A percentile compares a stretch with the other conserved stretches of the same genome.
These are phyloP conservation scores for Marasmius fiardii DNA, from an alignment of 1,284 basidiomycete species.

Conservation along the genomic window DNA sequence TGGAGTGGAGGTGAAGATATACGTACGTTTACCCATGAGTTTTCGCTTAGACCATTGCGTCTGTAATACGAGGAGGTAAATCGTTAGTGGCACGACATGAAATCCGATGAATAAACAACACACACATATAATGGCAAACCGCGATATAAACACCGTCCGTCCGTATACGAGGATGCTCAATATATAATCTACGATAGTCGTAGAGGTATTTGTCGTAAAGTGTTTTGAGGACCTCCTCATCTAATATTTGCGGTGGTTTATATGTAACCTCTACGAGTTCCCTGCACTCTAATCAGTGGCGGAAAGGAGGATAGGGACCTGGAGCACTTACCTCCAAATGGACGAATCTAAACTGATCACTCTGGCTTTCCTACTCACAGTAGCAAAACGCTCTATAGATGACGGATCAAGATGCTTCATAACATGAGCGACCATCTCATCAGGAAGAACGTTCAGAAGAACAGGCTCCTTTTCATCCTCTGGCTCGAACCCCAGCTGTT, in stretches of 20 bases:
- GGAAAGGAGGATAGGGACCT: background rate
- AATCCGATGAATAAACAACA: constrained; percentile 20
- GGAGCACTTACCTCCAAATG: constrained; percentile 72
- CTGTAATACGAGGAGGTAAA: constrained; percentile 32
- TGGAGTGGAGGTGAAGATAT: background rate
- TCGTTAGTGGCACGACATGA: constrained; percentile 3
- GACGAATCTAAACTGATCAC: constrained; percentile 61
- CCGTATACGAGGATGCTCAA: constrained; percentile 81
- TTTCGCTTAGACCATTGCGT: constrained; percentile 76
- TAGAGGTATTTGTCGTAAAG: constrained; percentile 50
- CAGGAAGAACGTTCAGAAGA: constrained; percentile 60
- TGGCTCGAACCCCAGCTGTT: constrained; percentile 57
- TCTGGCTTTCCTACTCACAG: constrained; percentile 70
- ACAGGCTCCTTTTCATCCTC: constrained; percentile 62
- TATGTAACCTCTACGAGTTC: constrained; percentile 58
- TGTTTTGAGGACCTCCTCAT: constrained; percentile 40
- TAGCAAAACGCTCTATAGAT: constrained; percentile 75
- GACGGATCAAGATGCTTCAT: constrained; percentile 61
- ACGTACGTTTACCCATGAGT: constrained; percentile 79
- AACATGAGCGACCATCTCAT: constrained; percentile 72
- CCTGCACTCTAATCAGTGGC: constrained; percentile 28
- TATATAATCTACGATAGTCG: constrained; percentile 72
- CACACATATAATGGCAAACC: constrained; percentile 84
- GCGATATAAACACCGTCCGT: constrained; percentile 89
- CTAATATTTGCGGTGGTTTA: constrained; percentile 66